Percentiles rank a stretch among this genome's conserved stretches.
phyloP scores from a whole-genome alignment of 2,329 filamentous ascomycete species.

The Sporothrix humicola region DNA sequence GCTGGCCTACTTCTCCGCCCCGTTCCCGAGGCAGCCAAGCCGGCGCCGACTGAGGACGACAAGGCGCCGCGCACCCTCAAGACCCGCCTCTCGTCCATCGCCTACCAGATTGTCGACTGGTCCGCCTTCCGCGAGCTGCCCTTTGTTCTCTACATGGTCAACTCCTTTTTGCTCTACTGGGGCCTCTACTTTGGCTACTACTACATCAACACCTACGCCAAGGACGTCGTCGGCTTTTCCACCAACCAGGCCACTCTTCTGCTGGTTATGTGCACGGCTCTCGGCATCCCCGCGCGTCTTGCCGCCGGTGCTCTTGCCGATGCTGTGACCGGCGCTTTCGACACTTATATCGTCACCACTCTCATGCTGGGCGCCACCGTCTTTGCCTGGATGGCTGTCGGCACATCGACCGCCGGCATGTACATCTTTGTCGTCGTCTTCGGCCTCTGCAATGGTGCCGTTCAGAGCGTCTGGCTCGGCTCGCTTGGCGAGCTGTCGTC shows the following conservation, averaged over 20 bases:
- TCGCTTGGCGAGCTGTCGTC: conserved; percentile 48
- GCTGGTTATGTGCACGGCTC: conserved; percentile 62
- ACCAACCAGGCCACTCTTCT: conserved; percentile 59
- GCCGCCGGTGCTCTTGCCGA: conserved; percentile 61
- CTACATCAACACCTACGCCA: conserved; percentile 46
- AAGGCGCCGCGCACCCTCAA: neutral
- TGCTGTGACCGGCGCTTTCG: conserved; percentile 58
- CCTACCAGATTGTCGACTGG: conserved; percentile 57
- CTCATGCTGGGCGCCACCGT: conserved; percentile 49
- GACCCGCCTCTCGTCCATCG: neutral
- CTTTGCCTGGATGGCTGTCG: conserved; percentile 58
- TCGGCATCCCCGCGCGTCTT: conserved; percentile 61
- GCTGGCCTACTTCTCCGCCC: conserved; percentile 51
- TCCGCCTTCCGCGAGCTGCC: conserved; percentile 56
- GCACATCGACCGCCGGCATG: conserved; percentile 46
- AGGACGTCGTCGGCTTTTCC: conserved; percentile 51
- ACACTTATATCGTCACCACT: conserved; percentile 54
- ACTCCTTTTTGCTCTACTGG: conserved; percentile 52
- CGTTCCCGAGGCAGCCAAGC: neutral
- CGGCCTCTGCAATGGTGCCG: conserved; percentile 52
- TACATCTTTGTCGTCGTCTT: conserved; percentile 54
- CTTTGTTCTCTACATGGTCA: conserved; percentile 51
- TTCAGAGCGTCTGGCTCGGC: conserved; percentile 46
- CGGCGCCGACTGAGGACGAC: too few relatives aligned
- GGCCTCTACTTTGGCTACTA: conserved; percentile 61